These are phyloP conservation scores for Echinosophora koreensis DNA, from an alignment of 306 rosid genomes.

Conservation along the genomic window DNA sequence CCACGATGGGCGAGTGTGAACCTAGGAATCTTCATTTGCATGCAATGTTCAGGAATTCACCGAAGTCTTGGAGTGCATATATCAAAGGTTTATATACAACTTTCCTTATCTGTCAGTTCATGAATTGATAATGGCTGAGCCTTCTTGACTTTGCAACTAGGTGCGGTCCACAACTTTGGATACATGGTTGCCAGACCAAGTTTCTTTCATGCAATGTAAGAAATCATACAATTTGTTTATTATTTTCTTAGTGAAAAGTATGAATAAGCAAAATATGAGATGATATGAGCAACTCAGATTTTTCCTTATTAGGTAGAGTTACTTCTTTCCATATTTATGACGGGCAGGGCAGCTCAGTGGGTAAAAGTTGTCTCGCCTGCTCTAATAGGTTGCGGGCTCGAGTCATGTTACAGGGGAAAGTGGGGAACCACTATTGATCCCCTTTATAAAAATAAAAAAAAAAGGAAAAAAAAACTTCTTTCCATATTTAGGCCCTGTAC, in stretches of 20 bases:
- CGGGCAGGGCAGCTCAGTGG: too few species aligned
- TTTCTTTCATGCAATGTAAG: conserved; percentile 93
- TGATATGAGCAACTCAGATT: too few species aligned
- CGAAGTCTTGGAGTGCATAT: conserved; percentile 97
- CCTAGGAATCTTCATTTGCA: conserved; percentile 89
- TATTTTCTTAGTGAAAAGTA: conserved; percentile 11
- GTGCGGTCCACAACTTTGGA: conserved; percentile 94
- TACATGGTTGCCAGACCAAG: conserved; percentile 96
- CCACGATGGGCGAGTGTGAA: conserved; percentile 99
- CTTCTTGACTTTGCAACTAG: conserved; percentile 59
- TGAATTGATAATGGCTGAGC: conserved; percentile 27
- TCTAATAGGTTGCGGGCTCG: too few species aligned
- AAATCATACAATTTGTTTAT: conserved; percentile 25
- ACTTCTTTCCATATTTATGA: background rate
- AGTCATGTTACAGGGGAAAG: too few species aligned
- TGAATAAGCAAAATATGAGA: too few species aligned
- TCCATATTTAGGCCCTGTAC: too few species aligned
- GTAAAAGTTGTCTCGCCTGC: too few species aligned
- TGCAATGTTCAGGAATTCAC: conserved; percentile 97
- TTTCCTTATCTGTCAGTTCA: too few species aligned
- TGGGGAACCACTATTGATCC: too few species aligned
- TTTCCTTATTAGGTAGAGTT: too few species aligned
- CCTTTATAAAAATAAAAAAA: too few species aligned
- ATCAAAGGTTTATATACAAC: conserved; percentile 68
- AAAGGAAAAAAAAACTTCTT: too few species aligned